These are phyloP conservation scores for Incumbomyces delicatus DNA, from an alignment of 2,329 filamentous ascomycete species.

Conservation along the genomic window DNA sequence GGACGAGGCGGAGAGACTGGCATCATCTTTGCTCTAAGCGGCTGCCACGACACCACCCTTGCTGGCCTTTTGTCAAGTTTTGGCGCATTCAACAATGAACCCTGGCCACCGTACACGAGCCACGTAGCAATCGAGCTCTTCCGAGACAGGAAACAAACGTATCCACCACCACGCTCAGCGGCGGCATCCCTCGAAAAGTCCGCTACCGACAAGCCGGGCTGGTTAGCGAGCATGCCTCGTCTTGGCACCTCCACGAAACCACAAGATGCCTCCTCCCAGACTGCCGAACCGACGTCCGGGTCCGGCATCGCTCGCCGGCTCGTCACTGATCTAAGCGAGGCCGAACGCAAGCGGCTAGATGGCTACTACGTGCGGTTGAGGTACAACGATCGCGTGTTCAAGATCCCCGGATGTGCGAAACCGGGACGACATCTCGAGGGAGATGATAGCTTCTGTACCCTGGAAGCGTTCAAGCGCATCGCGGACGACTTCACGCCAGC, in stretches of 20 bases:
- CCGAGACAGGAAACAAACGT: constrained; percentile 36
- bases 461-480: constrained; percentile 84
- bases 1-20: constrained; percentile 40
- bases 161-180: constrained; percentile 25
- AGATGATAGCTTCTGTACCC: constrained; percentile 80
- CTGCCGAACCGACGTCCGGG: constrained; percentile 18
- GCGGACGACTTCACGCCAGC: constrained; percentile 81
- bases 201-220: constrained; percentile 11
- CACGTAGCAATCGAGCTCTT: constrained; percentile 90
- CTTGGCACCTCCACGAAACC: constrained; percentile 23
- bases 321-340: constrained; percentile 44
- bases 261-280: constrained; percentile 19
- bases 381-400: constrained; percentile 80
- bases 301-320: constrained; percentile 52
- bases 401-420: constrained; percentile 68
- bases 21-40: constrained; percentile 68
- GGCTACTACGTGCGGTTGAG: constrained; percentile 81
- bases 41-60: constrained; percentile 90
- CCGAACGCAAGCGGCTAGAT: constrained; percentile 52
- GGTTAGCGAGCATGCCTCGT: constrained; percentile 20
- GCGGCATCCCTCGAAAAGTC: constrained; percentile 24
- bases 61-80: constrained; percentile 68
- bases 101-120: constrained; percentile 90
- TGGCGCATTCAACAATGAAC: constrained; percentile 61
- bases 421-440: constrained; percentile 75